Conservation (phyloP, 495 filamentous ascomycete genomes). For the Penicillium flavigenum region DNA sequence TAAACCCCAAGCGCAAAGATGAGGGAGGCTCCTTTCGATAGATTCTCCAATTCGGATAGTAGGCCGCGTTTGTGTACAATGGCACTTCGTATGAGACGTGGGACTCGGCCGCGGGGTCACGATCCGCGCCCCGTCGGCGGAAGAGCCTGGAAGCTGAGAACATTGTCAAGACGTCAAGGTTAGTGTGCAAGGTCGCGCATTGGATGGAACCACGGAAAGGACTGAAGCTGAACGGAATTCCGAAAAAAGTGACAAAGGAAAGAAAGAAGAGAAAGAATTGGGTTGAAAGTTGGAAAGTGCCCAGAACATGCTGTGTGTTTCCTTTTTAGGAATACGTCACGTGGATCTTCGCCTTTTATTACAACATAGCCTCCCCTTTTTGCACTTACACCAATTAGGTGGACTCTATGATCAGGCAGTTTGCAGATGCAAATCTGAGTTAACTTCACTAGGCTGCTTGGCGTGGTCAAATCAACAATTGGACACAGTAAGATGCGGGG, state of each 20-base stretch:
- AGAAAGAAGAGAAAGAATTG: constrained; percentile 9
- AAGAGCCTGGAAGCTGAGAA: constrained; percentile 26
- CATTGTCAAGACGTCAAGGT: constrained; percentile 12
- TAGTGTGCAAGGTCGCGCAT: not conserved
- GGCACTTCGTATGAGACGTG: constrained; percentile 40
- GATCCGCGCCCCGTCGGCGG: constrained; percentile 20
- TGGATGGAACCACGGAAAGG: not conserved
- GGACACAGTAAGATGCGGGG: constrained; percentile 6
- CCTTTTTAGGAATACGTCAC: constrained; percentile 27
- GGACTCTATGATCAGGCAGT: not conserved
- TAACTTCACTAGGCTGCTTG: constrained; percentile 2
- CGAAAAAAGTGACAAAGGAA: constrained; percentile 1
- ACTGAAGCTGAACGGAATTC: constrained; percentile 8
- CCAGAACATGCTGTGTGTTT: constrained; percentile 10
- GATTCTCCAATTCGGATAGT: constrained; percentile 84
- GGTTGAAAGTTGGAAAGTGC: not conserved
- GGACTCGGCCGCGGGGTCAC: constrained; percentile 28
- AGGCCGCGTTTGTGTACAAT: constrained; percentile 69
- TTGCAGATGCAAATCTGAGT: constrained; percentile 16
- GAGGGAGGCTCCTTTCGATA: constrained; percentile 78
- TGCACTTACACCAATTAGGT: constrained; percentile 3
- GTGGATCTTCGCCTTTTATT: constrained; percentile 16
- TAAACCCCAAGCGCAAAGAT: constrained; percentile 64
- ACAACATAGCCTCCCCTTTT: not conserved
- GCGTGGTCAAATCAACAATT: not conserved